A percentile compares a stretch with the other conserved stretches of the same genome.
phyloP scores from a whole-genome alignment of 345 rosid genomes.

The Eucalyptus cloeziana region DNA sequence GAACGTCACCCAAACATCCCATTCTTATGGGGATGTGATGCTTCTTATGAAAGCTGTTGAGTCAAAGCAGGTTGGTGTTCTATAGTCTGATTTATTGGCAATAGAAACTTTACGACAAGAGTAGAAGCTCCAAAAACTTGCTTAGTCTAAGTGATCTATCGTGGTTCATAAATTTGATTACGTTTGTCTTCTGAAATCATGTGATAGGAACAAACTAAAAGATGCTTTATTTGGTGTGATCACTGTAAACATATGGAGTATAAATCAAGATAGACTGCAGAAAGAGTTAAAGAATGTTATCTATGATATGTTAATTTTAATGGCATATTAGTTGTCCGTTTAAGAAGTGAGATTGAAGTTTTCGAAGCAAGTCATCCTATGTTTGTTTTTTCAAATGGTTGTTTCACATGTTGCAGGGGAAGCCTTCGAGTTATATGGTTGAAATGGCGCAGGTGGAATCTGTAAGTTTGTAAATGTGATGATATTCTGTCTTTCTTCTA shows the following conservation, averaged over 20 bases:
- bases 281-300: background rate
- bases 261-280: background rate
- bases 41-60: conserved; percentile 62
- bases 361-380: background rate
- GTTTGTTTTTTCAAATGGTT: background rate
- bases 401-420: conserved; percentile 38
- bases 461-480: conserved; percentile 27
- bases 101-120: background rate
- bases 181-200: background rate
- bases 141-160: background rate
- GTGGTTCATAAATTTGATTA: background rate
- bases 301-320: background rate
- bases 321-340: background rate
- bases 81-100: background rate
- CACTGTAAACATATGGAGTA: background rate
- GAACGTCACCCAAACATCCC: conserved; percentile 76
- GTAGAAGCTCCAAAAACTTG: background rate
- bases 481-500: background rate
- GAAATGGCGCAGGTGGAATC: conserved; percentile 91
- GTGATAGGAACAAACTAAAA: background rate
- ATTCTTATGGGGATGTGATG: conserved; percentile 87
- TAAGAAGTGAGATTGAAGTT: background rate
- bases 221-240: background rate
- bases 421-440: conserved; percentile 75
- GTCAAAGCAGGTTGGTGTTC: conserved; percentile 34